Conservation (phyloP, 495 filamentous ascomycete genomes). For the Tuber magnatum region DNA sequence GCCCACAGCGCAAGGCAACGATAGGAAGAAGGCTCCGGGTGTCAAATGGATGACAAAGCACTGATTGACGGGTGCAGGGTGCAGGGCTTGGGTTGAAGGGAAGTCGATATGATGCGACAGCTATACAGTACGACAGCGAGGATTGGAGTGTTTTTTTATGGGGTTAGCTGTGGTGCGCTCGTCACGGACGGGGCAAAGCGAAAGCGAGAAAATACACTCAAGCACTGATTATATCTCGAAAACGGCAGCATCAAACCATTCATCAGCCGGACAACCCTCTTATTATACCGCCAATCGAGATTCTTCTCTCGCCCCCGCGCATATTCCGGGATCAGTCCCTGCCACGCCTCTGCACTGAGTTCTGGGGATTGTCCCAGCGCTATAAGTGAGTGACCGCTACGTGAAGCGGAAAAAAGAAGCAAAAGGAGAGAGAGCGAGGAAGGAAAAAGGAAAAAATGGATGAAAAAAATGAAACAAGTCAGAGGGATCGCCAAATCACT, state of each 20-base stretch:
- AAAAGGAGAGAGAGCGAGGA: background rate
- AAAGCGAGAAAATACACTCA: background rate
- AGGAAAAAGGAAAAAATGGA: background rate
- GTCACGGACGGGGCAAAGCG: background rate
- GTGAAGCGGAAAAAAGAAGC: background rate
- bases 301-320: background rate
- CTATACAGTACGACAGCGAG: constrained; percentile 5
- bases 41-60: constrained; percentile 5
- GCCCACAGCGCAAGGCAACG: background rate
- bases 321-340: background rate
- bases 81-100: constrained; percentile 5
- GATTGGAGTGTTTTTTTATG: background rate
- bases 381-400: background rate
- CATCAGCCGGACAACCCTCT: constrained; percentile 3
- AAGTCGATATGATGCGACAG: constrained; percentile 21
- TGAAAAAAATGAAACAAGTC: constrained; percentile 5
- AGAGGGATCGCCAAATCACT: background rate
- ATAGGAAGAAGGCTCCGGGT: background rate
- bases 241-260: background rate
- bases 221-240: background rate
- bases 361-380: background rate
- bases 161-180: background rate
- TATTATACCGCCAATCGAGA: constrained; percentile 18
- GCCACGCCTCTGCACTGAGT: background rate
- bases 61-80: background rate